Evolutionary conservation across 371 early-diverging fungal genomes (phyloP).

Genomic region (Sporodiniella umbellata): DNA sequence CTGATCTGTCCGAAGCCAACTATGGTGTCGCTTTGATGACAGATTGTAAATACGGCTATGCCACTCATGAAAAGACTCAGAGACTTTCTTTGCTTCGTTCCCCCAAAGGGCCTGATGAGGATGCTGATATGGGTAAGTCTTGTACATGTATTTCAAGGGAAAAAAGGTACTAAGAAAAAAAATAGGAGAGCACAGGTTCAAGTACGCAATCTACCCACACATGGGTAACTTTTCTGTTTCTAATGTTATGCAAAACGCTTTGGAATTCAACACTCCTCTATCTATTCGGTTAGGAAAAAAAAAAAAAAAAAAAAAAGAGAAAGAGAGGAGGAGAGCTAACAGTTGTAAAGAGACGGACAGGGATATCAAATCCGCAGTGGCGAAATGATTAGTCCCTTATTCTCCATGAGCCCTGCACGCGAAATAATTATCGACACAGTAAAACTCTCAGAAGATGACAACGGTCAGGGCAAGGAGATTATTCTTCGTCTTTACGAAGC

Average conservation of each 20-base stretch:
- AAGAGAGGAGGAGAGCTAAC: background rate
- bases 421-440: conserved; percentile 87
- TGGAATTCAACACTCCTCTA: conserved; percentile 86
- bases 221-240: conserved; percentile 71
- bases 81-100: conserved; percentile 80
- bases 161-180: background rate
- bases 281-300: conserved; percentile 43
- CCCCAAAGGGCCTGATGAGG: conserved; percentile 77
- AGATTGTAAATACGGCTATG: conserved; percentile 90
- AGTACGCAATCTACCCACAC: conserved; percentile 91
- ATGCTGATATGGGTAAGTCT: conserved; percentile 58
- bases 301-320: background rate
- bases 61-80: conserved; percentile 80
- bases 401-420: conserved; percentile 21
- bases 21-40: conserved; percentile 94
- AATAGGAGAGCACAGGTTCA: conserved; percentile 69
- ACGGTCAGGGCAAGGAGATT: conserved; percentile 38
- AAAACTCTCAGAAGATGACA: conserved; percentile 81
- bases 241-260: conserved; percentile 79
- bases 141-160: no score
- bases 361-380: conserved; percentile 9
- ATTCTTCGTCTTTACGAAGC: conserved; percentile 89
- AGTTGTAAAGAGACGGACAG: conserved; percentile 10
- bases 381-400: conserved; percentile 21
- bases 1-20: conserved; percentile 89